Evolutionary conservation across 2,329 filamentous ascomycete genomes (phyloP).

Genomic region (Daldinia eschscholtzii): DNA sequence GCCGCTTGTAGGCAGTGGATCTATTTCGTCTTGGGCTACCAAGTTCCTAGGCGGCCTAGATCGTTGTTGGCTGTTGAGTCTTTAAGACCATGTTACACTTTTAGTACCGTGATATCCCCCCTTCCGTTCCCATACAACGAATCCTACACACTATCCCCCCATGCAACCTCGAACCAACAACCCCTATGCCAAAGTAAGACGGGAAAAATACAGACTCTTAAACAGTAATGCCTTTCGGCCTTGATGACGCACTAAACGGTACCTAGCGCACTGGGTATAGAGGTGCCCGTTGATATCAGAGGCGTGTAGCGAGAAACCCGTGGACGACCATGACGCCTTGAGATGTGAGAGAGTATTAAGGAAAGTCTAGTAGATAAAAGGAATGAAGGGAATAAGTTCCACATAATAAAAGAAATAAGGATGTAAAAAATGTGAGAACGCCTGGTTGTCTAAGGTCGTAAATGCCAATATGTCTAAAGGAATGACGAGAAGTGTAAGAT

Average conservation of each 20-base stretch:
- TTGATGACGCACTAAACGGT: conserved; percentile 44
- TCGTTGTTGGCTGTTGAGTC: conserved; percentile 28
- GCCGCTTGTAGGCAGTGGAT: conserved; percentile 14
- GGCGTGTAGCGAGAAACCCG: conserved; percentile 18
- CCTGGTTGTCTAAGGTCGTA: conserved; percentile 25
- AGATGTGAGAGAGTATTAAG: conserved; percentile 24
- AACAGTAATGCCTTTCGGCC: conserved; percentile 43
- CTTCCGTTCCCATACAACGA: conserved; percentile 12
- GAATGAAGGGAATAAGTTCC: conserved; percentile 12
- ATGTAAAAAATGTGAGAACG: conserved; percentile 29
- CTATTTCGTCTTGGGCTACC: conserved; percentile 15
- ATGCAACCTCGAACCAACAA: conserved; percentile 25
- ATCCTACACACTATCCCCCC: conserved; percentile 22
- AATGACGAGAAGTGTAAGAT: conserved; percentile 39
- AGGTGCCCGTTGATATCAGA: conserved; percentile 47
- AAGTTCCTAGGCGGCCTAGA: conserved; percentile 25
- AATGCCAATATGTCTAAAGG: conserved; percentile 35
- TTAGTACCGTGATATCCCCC: conserved; percentile 16
- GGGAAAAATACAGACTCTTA: conserved; percentile 24
- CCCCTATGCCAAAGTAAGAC: conserved; percentile 25
- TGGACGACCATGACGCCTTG: conserved; percentile 32
- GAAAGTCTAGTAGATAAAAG: conserved; percentile 29
- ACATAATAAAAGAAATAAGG: conserved; percentile 10
- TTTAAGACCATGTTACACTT: conserved; percentile 34
- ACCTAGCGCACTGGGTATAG: conserved; percentile 52